Evolutionary conservation across 2,329 filamentous ascomycete species (phyloP).

Genomic region (Penicillium capsulatum): DNA sequence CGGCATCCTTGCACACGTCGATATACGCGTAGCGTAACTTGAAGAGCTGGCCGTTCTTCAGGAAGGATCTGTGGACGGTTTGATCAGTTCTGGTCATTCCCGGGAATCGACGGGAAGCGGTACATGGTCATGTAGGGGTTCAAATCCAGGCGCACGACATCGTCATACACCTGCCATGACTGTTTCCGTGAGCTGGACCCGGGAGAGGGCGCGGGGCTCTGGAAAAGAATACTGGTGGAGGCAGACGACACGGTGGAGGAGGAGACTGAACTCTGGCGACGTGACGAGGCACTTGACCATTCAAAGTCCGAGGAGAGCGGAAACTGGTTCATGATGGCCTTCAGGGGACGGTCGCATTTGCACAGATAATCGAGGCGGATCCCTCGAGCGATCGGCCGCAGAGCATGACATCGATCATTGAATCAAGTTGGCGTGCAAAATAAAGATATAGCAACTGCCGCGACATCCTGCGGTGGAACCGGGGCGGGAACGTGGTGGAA

Average conservation of each 20-base stretch:
- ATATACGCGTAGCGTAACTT: constrained; percentile 39
- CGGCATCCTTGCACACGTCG: constrained; percentile 38
- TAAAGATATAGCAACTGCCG: background rate
- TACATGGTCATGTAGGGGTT: constrained; percentile 36
- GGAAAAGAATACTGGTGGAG: constrained; percentile 29
- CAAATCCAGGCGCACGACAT: constrained; percentile 30
- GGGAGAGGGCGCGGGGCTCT: constrained; percentile 28
- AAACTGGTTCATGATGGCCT: constrained; percentile 17
- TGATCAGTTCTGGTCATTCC: too few species aligned
- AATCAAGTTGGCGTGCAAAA: background rate
- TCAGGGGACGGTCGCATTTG: constrained; percentile 3
- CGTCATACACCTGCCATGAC: constrained; percentile 30
- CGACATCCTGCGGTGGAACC: background rate
- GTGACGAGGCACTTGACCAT: constrained; percentile 28
- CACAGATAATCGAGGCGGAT: constrained; percentile 5
- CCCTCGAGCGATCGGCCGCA: constrained; percentile 11
- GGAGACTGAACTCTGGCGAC: constrained; percentile 27
- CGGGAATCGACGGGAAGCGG: too few species aligned
- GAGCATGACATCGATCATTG: constrained; percentile 6
- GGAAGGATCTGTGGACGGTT: constrained; percentile 36
- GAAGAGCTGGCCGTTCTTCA: constrained; percentile 38
- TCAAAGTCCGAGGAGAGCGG: constrained; percentile 22
- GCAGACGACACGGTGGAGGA: constrained; percentile 30
- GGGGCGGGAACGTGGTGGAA: constrained; percentile 5
- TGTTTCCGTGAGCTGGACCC: constrained; percentile 25